Base-by-base conservation (phyloP, 306 rosid genomes). In the Casuarina cunninghamiana region DNA sequence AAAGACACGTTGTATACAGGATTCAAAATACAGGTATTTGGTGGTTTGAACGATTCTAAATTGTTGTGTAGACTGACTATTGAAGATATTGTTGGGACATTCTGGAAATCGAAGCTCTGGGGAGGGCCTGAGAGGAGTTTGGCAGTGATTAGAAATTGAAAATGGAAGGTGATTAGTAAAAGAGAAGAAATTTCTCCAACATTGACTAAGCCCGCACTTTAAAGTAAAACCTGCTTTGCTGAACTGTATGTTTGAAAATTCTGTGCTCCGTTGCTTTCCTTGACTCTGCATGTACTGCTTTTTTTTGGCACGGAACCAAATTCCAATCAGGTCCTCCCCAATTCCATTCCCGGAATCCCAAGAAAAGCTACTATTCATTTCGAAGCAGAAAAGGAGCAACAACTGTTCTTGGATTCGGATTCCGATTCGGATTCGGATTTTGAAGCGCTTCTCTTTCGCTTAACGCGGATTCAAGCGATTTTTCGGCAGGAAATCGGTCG, bases 211-310 rank as follows among this genome's bases (percentile, higher is more conserved):
- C 50, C 35, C 49, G 41, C 35, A 6, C 49, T 8, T 11, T 3
- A 0, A 15, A 13, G 48, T 19, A 12, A 3, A 6, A 66, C 49
- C 71, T 42, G 71, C 49, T 16, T 3, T 66, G 39, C 32, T 66
- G 71, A 66, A 66, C 71, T 66, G 71, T 66, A 9, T 66, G 50
- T 66, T 42, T 66, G 49, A 66, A 41, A 42, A 66, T 66, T 66
- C 15, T 1, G 5, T 15, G 32, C 21, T 66, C 7, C 8, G 11
- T 48, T 48, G 51, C 13, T 10, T 37, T 38, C 3, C n/a, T 11
- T 2, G 26, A 16, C 46, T 42, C 46, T 66, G 46, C 26, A 15
- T 38, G 71, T 21, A 39, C 41, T 63, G 2, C 10, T 9, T 17
- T 66, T 17, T 66, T 3, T 58, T 26, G 50, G 10, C 39, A 15